Percentiles rank a stretch among this genome's conserved stretches.
Conservation (phyloP, 495 filamentous ascomycete species). For the Talaromyces borbonicus region DNA sequence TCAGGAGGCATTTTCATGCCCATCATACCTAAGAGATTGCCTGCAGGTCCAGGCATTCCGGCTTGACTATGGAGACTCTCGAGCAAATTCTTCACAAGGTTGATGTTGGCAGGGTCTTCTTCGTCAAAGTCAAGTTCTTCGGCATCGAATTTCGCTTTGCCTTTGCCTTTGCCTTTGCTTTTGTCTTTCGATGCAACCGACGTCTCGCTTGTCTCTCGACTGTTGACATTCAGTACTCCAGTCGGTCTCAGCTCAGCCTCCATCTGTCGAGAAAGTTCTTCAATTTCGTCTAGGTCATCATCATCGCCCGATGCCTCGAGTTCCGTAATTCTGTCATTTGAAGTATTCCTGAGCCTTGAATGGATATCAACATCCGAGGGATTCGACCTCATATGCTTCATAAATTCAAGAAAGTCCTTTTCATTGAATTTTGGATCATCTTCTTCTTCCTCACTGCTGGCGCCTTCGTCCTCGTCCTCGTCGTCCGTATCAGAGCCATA, state of each 20-base stretch:
- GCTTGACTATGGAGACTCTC: conserved; percentile 85
- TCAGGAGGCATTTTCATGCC: conserved; percentile 70
- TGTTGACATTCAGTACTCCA: conserved; percentile 62
- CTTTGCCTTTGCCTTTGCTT: conserved; percentile 14
- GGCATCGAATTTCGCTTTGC: conserved; percentile 10
- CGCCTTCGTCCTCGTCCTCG: conserved; percentile 48
- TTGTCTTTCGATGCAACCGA: conserved; percentile 14
- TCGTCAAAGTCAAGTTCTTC: conserved; percentile 26
- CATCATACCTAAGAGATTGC: conserved; percentile 80
- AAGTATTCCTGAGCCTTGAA: conserved; percentile 13
- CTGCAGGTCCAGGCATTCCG: conserved; percentile 72
- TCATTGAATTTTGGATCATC: conserved; percentile 75
- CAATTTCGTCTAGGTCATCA: conserved; percentile 61
- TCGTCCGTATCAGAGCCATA: conserved; percentile 60
- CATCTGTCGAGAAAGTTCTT: conserved; percentile 63
- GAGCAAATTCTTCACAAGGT: conserved; percentile 82
- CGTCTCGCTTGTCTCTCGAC: conserved; percentile 14
- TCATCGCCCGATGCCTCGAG: conserved; percentile 40
- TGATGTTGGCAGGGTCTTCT: conserved; percentile 70
- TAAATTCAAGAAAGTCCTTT: conserved; percentile 73
- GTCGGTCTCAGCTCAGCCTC: conserved; percentile 70
- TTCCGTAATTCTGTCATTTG: conserved; percentile 34
- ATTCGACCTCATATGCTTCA: conserved; percentile 93
- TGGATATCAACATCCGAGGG: conserved; percentile 32
- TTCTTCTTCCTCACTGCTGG: conserved; percentile 53